Percentiles rank a stretch among this genome's conserved stretches.
These are phyloP conservation scores for Cutaneotrichosporon curvatum DNA, from an alignment of 1,284 basidiomycete species.

Conservation along the genomic window DNA sequence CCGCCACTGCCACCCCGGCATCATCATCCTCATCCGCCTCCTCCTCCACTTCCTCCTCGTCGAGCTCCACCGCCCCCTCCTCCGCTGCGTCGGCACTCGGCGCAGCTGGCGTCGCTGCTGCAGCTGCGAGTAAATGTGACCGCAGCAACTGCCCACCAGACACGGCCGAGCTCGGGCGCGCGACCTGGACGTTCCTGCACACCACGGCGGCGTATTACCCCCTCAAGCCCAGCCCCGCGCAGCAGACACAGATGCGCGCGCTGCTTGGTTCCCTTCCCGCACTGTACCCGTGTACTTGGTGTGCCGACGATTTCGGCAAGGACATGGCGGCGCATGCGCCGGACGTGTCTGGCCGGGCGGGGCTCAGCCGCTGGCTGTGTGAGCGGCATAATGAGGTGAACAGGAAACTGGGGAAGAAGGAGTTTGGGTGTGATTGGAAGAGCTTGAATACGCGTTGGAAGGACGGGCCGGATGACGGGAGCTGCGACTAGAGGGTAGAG, in stretches of 20 bases:
- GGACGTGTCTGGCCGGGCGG: constrained; percentile 61
- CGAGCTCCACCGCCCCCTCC: constrained; percentile 35
- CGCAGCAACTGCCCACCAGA: constrained; percentile 75
- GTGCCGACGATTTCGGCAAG: constrained; percentile 65
- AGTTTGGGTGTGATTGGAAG: constrained; percentile 63
- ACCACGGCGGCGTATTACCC: constrained; percentile 90
- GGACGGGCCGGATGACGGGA: constrained; percentile 77
- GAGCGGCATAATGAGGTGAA: constrained; percentile 88
- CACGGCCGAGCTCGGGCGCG: constrained; percentile 72
- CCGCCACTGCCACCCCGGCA: constrained; percentile 39
- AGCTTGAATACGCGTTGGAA: constrained; percentile 80
- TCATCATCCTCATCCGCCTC: neutral
- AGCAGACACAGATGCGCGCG: constrained; percentile 71
- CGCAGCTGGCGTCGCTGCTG: constrained; percentile 26
- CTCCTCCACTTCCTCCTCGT: neutral
- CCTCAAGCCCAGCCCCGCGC: constrained; percentile 59
- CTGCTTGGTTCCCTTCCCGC: constrained; percentile 68
- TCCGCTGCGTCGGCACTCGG: constrained; percentile 10
- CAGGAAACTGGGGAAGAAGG: constrained; percentile 68
- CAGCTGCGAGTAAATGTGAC: constrained; percentile 22
- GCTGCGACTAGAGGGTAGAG: constrained; percentile 60
- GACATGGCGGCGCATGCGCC: constrained; percentile 62
- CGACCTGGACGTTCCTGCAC: constrained; percentile 94
- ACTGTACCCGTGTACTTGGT: constrained; percentile 79
- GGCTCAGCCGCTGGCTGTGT: constrained; percentile 78